Conservation (phyloP, 1,139 yeast species). For the Pichia cactophila region DNA sequence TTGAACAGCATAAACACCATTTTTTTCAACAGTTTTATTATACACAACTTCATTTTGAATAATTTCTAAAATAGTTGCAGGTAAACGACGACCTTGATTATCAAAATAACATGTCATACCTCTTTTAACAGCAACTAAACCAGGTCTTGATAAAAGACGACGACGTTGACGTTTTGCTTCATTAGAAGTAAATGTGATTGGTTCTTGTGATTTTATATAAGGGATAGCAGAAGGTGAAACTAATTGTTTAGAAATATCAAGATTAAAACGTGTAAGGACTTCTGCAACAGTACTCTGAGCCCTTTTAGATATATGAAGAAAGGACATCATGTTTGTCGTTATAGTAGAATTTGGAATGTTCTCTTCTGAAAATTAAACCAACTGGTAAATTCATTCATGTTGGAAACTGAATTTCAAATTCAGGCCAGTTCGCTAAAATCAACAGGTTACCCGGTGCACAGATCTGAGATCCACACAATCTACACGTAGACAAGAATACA, state of each 20-base stretch:
- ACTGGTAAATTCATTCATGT: background rate
- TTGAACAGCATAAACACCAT: conserved; percentile 82
- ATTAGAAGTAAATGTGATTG: conserved; percentile 46
- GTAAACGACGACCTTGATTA: conserved; percentile 59
- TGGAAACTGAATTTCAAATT: background rate
- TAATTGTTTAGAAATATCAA: conserved; percentile 11
- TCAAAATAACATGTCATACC: conserved; percentile 89
- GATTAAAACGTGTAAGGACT: background rate
- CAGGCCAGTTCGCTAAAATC: background rate
- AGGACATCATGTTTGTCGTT: background rate
- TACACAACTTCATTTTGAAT: conserved; percentile 81
- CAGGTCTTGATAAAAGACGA: conserved; percentile 69
- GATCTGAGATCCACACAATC: too few relatives aligned
- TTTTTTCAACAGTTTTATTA: conserved; percentile 56
- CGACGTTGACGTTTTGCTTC: conserved; percentile 56
- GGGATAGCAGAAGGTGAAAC: conserved; percentile 45
- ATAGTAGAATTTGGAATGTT: background rate
- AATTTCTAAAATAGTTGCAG: conserved; percentile 81
- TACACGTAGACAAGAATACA: too few relatives aligned
- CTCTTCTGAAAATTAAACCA: too few relatives aligned
- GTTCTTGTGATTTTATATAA: conserved; percentile 36
- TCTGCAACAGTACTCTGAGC: conserved; percentile 6
- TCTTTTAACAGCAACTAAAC: conserved; percentile 71
- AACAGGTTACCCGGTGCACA: background rate
- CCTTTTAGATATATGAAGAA: conserved; percentile 5